Evolutionary conservation across 305 asterid species (phyloP), one percentile per base, ranked within the genome.

Genomic region (Caryopteris hybrid): DNA sequence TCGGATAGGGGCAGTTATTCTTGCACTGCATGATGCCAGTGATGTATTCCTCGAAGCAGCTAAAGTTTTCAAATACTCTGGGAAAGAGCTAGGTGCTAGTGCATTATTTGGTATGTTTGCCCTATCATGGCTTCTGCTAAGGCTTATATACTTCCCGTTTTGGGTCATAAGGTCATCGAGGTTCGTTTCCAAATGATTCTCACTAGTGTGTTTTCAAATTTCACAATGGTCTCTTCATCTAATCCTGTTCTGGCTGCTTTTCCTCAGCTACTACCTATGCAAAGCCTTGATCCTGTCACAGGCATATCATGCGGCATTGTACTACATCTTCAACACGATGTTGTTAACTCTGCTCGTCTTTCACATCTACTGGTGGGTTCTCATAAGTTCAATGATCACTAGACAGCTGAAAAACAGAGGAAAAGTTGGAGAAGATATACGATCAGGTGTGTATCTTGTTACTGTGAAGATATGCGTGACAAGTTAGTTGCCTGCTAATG

Each of bases 321-420:
- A 89, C 90, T 94, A 91, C 52, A 53, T 86, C 86, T 91, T 87
- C 89, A 91, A 94, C 66, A 84, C 96, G 20, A 83, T 91, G 97
- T 58, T 91, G 43, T 58, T 91, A 80, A 86, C 88, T 22, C 85
- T 89, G 56, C 89, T 94, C 54, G 81, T 85, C 75, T 94, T 94
- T 79, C 99, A 94, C 79, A 68, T 91, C 62, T 94, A 94, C 78
- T 94, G 98, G 99, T 91, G 99, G 97, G 64, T 82, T 57, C 99
- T 94, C 77, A 94, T 94, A 58, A 86, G 72, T 65, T 68, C 90
- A 27, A 91, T 94, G 99, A 85, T 88, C 79, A 70, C n/a, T 53
- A 86, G 88, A 80, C 99, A 91, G 79, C 82, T 94, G 73, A 89
- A 82, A 54, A 94, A 88, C 71, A 81, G 87, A 64, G 99, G 99